Base-by-base conservation (phyloP, 768 basidiomycete genomes). In the Paxillus ammoniavirescens region DNA sequence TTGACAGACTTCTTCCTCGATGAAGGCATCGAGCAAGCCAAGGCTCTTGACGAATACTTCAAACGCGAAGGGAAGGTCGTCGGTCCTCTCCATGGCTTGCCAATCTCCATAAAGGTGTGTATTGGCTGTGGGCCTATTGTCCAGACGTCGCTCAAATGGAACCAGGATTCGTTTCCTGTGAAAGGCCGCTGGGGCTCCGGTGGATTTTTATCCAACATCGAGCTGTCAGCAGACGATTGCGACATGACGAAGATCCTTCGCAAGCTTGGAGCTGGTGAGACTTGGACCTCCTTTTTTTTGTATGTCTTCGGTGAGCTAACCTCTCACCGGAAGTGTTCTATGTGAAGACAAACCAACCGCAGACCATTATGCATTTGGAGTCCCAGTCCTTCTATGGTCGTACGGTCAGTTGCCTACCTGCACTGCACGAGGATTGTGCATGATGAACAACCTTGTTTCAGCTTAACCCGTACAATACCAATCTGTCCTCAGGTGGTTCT, bases 401-500 rank as follows among this genome's bases (percentile, higher is more conserved):
- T 44, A 67, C 64, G 2, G 66, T 67, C 21, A 7, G 62, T 49
- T 21, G 15, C 13, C 12, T 6, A 14, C 31, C 18, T 45, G 13
- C n/a, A 0, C 1, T 2, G 1, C 8, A 2, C 15, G 7, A 15
- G 8, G 18, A n/a, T 36, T 17, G 7, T 0, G 2, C 14, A 28
- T 15, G 10, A 13, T 57, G 7, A 54, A 35, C 35, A 35, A 12
- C 42, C 17, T 31, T n/a, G 21, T 44, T 45, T 40, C 67, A 79
- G 42, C 60, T 70, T 30, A 80, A 82, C 52, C 81, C 81, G 1
- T 62, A 68, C 64, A 80, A 81, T 55, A 65, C 72, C 2, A 45
- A 65, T 10, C 62, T 79, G 21, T 77, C 75, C 0, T 62, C 73
- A 1, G 81, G 82, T 12, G 82, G 82, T n/a, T 80, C 78, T 9